These are phyloP conservation scores for Cicer arietinum DNA, from an alignment of 306 rosid genomes.

Conservation along the genomic window DNA sequence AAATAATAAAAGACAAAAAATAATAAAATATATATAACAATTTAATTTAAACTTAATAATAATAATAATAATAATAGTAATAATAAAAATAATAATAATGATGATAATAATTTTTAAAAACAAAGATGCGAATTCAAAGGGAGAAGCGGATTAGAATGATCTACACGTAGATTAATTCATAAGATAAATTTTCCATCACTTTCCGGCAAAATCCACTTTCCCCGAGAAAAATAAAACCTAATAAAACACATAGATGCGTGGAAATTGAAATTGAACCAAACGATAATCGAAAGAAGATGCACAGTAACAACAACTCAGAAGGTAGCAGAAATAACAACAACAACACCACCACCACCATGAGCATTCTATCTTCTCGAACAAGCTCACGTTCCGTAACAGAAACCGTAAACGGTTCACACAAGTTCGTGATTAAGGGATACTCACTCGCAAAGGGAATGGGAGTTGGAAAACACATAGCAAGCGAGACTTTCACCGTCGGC, in stretches of 20 bases:
- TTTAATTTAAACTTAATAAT: too few species aligned
- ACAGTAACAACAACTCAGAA: conserved; percentile 1
- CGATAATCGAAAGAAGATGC: not conserved
- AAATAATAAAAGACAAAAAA: too few species aligned
- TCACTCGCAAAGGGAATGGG: conserved; percentile 96
- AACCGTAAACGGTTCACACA: conserved; percentile 95
- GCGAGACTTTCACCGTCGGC: conserved; percentile 91
- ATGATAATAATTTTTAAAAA: not conserved
- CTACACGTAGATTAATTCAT: not conserved
- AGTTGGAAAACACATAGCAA: conserved; percentile 90
- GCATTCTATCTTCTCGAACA: conserved; percentile 61
- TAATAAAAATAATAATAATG: too few species aligned
- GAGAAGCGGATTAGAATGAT: not conserved
- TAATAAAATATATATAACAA: too few species aligned
- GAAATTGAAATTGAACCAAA: not conserved
- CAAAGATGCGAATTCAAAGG: not conserved
- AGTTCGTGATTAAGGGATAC: conserved; percentile 84
- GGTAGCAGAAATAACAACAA: conserved; percentile 14
- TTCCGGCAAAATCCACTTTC: not conserved
- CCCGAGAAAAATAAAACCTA: not conserved
- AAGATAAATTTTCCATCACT: not conserved
- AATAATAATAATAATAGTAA: too few species aligned
- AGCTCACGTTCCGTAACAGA: conserved; percentile 92
- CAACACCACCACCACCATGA: conserved; percentile 19
- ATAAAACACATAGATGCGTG: not conserved